Percentiles rank a stretch among this genome's conserved stretches.
Evolutionary conservation across 306 rosid species (phyloP).

Genomic region (Herpetospermum pedunculosum): DNA sequence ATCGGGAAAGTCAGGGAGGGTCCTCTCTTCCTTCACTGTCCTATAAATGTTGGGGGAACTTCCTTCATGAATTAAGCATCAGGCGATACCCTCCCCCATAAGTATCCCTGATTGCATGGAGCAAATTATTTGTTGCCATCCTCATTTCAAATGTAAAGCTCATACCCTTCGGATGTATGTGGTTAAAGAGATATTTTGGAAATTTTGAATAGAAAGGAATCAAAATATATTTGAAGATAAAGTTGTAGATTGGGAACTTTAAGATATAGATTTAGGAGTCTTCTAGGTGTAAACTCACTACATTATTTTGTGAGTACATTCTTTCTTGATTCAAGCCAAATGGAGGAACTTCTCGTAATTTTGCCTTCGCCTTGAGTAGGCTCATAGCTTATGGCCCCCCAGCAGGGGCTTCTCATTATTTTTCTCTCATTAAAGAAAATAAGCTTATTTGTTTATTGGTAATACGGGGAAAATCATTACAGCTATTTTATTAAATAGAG

Average conservation of each 20-base stretch:
- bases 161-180: not conserved
- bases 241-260: not conserved
- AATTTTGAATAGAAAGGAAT: not conserved
- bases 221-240: not conserved
- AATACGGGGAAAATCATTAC: conserved; percentile 2
- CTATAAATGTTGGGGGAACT: not conserved
- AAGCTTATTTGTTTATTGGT: conserved; percentile 9
- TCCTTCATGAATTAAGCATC: not conserved
- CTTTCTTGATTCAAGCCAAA: not conserved
- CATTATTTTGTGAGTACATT: not conserved
- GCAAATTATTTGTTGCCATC: not conserved
- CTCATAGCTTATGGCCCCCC: not conserved
- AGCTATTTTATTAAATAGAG: not conserved
- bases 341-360: not conserved
- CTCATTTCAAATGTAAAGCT: not conserved
- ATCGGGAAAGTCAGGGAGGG: not conserved
- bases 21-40: not conserved
- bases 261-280: not conserved
- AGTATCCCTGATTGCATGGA: too few relatives aligned
- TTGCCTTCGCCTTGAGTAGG: not conserved
- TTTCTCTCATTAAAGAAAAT: not conserved
- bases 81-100: not conserved
- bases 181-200: not conserved
- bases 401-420: not conserved
- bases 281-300: not conserved